Evolutionary conservation across 2,329 filamentous ascomycete species (phyloP), one percentile per base, ranked within the genome.

Genomic region (Claviceps citrina): DNA sequence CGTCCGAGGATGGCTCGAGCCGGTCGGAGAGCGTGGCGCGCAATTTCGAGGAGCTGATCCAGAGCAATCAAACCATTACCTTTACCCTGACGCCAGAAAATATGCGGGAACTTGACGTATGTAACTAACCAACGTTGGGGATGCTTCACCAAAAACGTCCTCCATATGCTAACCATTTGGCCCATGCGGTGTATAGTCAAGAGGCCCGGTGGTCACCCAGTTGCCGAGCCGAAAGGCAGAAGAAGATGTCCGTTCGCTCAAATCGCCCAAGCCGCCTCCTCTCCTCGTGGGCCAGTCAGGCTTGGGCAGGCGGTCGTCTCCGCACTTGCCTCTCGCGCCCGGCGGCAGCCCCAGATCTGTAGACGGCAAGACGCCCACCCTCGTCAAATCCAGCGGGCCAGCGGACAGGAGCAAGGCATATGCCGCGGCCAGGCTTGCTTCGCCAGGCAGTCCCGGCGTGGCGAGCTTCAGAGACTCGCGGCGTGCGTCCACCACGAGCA

Each of bases 331-430:
- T 5, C 42, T 33, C 9, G 43, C 30, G 1, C 32, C 41, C 19
- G 32, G 28, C 19, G 32, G 28, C 16, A 51, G 43, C 18, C 34
- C 43, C 5, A 40, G 31, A 4, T 16, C 22, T 18, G 18, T 27
- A 5, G 51, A 53, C n/a, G 35, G 20, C 26, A 47, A 2, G 39
- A 3, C 51, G 61, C 83, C 85, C 18, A 81, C 93, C 43, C 95
- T 94, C 55, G 84, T 93, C 51, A 80, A 84, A 44, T 83, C 81
- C 1, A 93, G 85, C 24, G 85, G 84, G 2, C 82, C 89, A 13
- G 54, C 68, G n/a, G 63, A 62, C 28, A 66, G 66, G 32, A 61
- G 55, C 36, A 53, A 54, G 12, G 51, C 57, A 16, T 44, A 55
- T 16, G 52, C 60, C 7, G 49, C 61, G 32, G 60, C 60, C 41